Evolutionary conservation across 116 monocot species (phyloP).

Genomic region (Trichopus zeylanicus): DNA sequence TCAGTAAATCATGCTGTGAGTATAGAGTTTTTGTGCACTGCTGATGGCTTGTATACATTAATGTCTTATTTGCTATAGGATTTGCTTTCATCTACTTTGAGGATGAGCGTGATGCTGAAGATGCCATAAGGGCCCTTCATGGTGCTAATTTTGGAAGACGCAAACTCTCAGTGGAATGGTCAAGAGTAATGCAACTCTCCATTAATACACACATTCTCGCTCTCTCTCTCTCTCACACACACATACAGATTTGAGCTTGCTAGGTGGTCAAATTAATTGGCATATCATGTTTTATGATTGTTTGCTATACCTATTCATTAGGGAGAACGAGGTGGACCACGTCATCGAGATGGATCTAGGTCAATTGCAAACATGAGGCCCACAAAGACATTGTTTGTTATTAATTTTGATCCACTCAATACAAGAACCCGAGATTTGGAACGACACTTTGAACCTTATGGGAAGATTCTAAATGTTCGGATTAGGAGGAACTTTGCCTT

Average conservation of each 20-base stretch:
- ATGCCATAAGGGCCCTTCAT: slow-evolving; percentile 76
- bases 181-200: no score
- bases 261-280: no score
- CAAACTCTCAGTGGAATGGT: slow-evolving; percentile 88
- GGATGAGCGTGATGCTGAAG: slow-evolving; percentile 93
- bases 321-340: slow-evolving; percentile 76
- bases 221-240: no score
- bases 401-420: slow-evolving; percentile 80
- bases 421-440: slow-evolving; percentile 81
- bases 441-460: slow-evolving; percentile 89
- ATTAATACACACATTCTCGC: no score
- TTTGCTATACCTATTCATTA: slow-evolving; percentile 22
- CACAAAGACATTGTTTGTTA: slow-evolving; percentile 90
- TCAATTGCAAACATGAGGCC: slow-evolving; percentile 44
- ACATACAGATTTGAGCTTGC: no score
- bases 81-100: slow-evolving; percentile 96
- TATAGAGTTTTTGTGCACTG: background rate
- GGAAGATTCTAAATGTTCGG: slow-evolving; percentile 63
- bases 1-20: no score
- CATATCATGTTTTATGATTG: no score
- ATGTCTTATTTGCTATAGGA: slow-evolving; percentile 30
- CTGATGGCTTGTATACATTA: background rate
- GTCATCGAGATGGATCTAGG: slow-evolving; percentile 57
- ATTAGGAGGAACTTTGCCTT: slow-evolving; percentile 93
- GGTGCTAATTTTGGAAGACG: slow-evolving; percentile 73